Conservation (phyloP, 2,329 filamentous ascomycete genomes). For the Venturia oleaginea region DNA sequence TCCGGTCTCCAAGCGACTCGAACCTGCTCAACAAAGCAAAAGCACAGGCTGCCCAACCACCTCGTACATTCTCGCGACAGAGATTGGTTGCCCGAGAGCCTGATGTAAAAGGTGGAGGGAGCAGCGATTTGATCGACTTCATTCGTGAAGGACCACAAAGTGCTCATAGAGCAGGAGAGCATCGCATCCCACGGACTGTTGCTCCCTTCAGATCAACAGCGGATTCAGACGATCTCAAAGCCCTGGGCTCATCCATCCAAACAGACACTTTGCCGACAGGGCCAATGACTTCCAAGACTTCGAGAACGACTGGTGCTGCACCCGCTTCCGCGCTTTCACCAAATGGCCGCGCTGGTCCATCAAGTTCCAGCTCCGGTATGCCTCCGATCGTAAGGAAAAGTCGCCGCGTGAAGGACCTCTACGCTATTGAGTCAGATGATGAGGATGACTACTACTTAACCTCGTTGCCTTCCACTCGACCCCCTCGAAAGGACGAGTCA, state of each 20-base stretch:
- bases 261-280: slow-evolving; percentile 18
- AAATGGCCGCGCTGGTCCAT: slow-evolving; percentile 29
- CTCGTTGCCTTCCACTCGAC: slow-evolving; percentile 27
- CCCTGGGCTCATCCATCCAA: slow-evolving; percentile 20
- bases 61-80: slow-evolving; percentile 19
- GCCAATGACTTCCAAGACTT: background rate
- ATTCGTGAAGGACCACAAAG: slow-evolving; percentile 76
- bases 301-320: slow-evolving; percentile 23
- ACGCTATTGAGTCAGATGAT: slow-evolving; percentile 65
- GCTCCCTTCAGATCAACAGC: slow-evolving; percentile 78
- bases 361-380: slow-evolving; percentile 23
- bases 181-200: slow-evolving; percentile 70
- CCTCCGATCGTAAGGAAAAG: slow-evolving; percentile 46
- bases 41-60: background rate
- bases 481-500: slow-evolving; percentile 51
- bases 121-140: slow-evolving; percentile 88
- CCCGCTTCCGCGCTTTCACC: background rate
- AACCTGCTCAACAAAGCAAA: background rate
- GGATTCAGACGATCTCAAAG: slow-evolving; percentile 68
- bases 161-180: slow-evolving; percentile 23
- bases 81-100: slow-evolving; percentile 55
- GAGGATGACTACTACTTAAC: slow-evolving; percentile 46
- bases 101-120: slow-evolving; percentile 54
- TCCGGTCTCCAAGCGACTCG: background rate
- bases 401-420: slow-evolving; percentile 74